These are phyloP conservation scores for Serendipita sp. DNA, from an alignment of 1,284 basidiomycete genomes.

Conservation along the genomic window DNA sequence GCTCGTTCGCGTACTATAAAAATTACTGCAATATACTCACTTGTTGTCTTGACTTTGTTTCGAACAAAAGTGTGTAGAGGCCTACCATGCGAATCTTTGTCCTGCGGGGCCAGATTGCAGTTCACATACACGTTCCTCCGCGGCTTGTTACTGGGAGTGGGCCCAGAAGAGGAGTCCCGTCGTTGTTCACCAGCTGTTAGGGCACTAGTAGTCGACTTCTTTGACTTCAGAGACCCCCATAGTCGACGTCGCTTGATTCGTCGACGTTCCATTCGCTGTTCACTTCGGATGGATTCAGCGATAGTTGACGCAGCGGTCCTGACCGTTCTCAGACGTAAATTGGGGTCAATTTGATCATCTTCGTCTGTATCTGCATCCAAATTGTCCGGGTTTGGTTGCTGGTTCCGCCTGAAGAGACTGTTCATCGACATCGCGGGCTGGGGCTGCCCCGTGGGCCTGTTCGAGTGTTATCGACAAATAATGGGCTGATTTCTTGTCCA, in stretches of 20 bases:
- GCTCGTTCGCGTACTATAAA: constrained; percentile 7
- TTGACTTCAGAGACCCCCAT: constrained; percentile 30
- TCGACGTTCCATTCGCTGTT: constrained; percentile 54
- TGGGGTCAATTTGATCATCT: constrained; percentile 58
- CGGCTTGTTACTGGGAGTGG: constrained; percentile 11
- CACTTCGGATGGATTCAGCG: constrained; percentile 68
- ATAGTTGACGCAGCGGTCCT: constrained; percentile 80
- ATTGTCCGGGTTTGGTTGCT: neutral
- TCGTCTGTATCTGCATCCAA: constrained; percentile 20
- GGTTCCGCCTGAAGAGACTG: neutral
- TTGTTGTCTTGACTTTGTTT: constrained; percentile 92
- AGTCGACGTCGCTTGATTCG: constrained; percentile 42
- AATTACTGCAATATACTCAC: constrained; percentile 33
- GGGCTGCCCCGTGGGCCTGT: neutral
- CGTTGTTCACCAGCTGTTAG: constrained; percentile 11
- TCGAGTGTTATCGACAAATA: no score
- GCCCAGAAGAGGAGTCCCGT: neutral
- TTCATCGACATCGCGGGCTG: constrained; percentile 2
- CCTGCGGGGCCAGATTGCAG: constrained; percentile 42
- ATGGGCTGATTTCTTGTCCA: no score
- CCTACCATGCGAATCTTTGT: constrained; percentile 61
- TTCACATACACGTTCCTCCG: constrained; percentile 78
- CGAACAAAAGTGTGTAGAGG: constrained; percentile 66
- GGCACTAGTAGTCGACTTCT: constrained; percentile 12
- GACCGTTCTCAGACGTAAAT: constrained; percentile 73